Conservation (phyloP, 2,329 filamentous ascomycete species). For the Orbilia quercus region DNA sequence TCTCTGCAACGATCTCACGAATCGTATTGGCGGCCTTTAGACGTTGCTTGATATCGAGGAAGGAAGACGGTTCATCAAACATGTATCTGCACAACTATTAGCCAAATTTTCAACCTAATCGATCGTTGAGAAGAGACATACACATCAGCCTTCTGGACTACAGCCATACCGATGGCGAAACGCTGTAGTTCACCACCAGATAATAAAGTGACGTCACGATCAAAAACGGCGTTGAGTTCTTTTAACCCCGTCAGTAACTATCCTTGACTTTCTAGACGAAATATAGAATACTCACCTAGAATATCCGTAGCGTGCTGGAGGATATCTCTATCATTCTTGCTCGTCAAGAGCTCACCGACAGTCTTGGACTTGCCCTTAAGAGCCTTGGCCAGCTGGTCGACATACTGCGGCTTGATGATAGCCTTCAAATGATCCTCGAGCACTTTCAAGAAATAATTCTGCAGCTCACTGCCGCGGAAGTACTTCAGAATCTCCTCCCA, state of each 20-base stretch:
- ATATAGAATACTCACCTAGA: conserved; percentile 68
- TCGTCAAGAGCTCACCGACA: conserved; percentile 81
- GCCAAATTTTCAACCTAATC: not conserved
- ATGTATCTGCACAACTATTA: conserved; percentile 74
- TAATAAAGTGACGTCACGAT: conserved; percentile 87
- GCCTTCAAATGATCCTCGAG: conserved; percentile 97
- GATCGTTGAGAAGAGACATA: conserved; percentile 63
- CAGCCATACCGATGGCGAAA: conserved; percentile 95
- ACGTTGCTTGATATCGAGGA: conserved; percentile 99
- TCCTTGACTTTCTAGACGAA: conserved; percentile 10
- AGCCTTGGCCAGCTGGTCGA: conserved; percentile 95
- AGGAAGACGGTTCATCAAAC: conserved; percentile 99
- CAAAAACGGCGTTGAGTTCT: conserved; percentile 88
- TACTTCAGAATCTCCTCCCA: conserved; percentile 99
- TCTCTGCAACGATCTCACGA: conserved; percentile 83
- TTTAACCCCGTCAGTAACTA: conserved; percentile 35
- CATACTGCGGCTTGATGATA: conserved; percentile 98
- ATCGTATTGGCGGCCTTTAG: conserved; percentile 91
- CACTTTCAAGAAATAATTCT: conserved; percentile 99
- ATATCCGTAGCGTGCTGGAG: conserved; percentile 82
- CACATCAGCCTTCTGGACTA: conserved; percentile 94
- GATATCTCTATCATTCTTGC: conserved; percentile 80
- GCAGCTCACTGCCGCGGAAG: conserved; percentile 95
- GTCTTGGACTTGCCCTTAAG: conserved; percentile 83
- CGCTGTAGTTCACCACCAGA: conserved; percentile 98